These are phyloP conservation scores for Knoxdaviesia capensis DNA, from an alignment of 2,329 filamentous ascomycete species.

Conservation along the genomic window DNA sequence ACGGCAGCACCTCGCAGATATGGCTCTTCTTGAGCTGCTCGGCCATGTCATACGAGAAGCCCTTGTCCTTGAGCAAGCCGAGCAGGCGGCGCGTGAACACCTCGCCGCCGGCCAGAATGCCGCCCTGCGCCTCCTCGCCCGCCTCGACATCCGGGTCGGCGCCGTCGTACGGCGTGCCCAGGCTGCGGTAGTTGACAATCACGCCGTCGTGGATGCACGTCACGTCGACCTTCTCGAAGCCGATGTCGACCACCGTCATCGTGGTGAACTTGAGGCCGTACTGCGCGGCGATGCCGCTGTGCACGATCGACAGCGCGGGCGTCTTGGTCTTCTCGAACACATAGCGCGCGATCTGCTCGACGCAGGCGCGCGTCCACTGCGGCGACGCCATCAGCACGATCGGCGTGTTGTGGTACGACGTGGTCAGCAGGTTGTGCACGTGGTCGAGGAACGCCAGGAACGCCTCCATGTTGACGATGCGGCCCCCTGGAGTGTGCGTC, in stretches of 20 bases:
- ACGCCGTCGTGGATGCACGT: conserved; percentile 74
- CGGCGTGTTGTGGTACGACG: conserved; percentile 88
- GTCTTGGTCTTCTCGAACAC: conserved; percentile 96
- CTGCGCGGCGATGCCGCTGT: conserved; percentile 70
- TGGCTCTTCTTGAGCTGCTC: conserved; percentile 48
- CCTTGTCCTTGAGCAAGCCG: conserved; percentile 40
- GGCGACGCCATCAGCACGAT: conserved; percentile 81
- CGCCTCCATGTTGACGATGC: conserved; percentile 75
- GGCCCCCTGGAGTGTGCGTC: conserved; percentile 42
- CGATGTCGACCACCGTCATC: conserved; percentile 79
- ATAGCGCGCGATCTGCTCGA: conserved; percentile 77
- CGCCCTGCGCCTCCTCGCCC: too few relatives aligned
- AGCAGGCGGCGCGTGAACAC: conserved; percentile 60
- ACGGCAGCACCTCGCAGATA: conserved; percentile 47
- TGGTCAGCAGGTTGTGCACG: conserved; percentile 73
- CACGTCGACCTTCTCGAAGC: conserved; percentile 79
- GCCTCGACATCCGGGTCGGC: conserved; percentile 10
- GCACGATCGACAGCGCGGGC: conserved; percentile 75
- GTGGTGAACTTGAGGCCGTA: conserved; percentile 60
- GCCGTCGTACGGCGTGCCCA: conserved; percentile 30
- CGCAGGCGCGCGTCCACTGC: conserved; percentile 73
- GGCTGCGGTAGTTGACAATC: conserved; percentile 46
- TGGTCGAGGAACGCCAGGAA: conserved; percentile 89
- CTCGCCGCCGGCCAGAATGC: conserved; percentile 57
- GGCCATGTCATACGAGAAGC: conserved; percentile 44